Evolutionary conservation across 306 rosid genomes (phyloP), one percentile per base, ranked within the genome.

Genomic region (Cyamopsis tetragonoloba): DNA sequence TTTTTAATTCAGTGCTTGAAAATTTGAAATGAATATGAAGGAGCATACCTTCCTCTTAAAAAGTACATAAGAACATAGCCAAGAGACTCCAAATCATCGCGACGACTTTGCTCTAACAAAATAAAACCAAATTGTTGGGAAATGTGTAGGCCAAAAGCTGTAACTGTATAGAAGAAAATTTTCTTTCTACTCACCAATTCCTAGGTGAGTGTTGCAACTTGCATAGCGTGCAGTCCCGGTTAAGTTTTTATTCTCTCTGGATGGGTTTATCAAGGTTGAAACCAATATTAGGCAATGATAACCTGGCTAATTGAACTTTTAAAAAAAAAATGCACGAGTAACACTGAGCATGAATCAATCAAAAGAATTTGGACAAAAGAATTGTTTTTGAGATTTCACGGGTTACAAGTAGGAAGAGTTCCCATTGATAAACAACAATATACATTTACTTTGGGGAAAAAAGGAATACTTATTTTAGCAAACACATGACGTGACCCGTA

Each of bases 181-280:
- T 32, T 71, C 39, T 62, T 35, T 71, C 50, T 49, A 48, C 87
- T 68, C 60, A 91, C 96, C 97, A 19, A 84, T 71, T 80, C 97
- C 96, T 44, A 82, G 65, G 84, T 91, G 97, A 68, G 97, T 88
- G 70, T 86, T 91, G 74, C 91, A 83, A 71, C 97, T 91, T 38
- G 96, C 97, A 84, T 86, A 91, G 5, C 96, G 90, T 19, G 97
- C 95, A 37, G 97, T 88, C 72, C 97, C 97, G 9, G 95, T 88
- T 26, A 91, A 87, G 73, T 66, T 91, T 71, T 86, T 91, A 77
- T 86, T 91, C 70, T 91, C 95, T 74, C 97, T 91, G 92, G 22
- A 72, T 50, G 76, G 68, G 66, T 76, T 70, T 56, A 77, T 46
- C 73, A 74, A 70, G 72, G 13, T 69, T 17, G 48, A 77, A 61